These are phyloP conservation scores for Gleditsia sinensis DNA, from an alignment of 306 rosid genomes.

Conservation along the genomic window DNA sequence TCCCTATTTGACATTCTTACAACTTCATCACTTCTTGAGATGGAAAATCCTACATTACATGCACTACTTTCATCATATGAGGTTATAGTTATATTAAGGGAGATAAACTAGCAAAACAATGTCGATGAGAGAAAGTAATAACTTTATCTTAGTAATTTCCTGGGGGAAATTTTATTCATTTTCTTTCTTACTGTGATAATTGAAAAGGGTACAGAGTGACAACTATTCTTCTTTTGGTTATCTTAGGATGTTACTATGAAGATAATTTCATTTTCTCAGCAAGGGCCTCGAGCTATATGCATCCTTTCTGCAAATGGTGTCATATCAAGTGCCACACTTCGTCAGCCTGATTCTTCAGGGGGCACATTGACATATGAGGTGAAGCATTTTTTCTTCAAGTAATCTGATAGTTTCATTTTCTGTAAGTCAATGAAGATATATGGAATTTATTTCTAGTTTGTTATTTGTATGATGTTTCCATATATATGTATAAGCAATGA, in stretches of 20 bases:
- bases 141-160: slow-evolving; percentile 16
- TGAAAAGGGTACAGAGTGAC: slow-evolving; percentile 24
- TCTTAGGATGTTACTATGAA: slow-evolving; percentile 91
- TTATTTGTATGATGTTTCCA: neutral
- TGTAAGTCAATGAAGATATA: slow-evolving; percentile 14
- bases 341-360: slow-evolving; percentile 82
- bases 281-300: slow-evolving; percentile 92
- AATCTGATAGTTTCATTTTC: slow-evolving; percentile 13
- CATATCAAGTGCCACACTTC: slow-evolving; percentile 90
- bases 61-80: neutral
- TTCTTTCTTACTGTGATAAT: slow-evolving; percentile 10
- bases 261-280: slow-evolving; percentile 96
- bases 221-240: slow-evolving; percentile 27
- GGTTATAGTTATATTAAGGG: neutral
- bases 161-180: slow-evolving; percentile 3
- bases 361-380: slow-evolving; percentile 90
- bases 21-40: slow-evolving; percentile 1
- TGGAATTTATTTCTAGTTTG: slow-evolving; percentile 10
- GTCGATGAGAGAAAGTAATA: neutral
- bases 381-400: slow-evolving; percentile 2
- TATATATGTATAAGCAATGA: neutral
- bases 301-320: slow-evolving; percentile 92
- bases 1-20: slow-evolving; percentile 1
- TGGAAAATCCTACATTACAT: neutral
- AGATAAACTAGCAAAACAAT: slow-evolving; percentile 2